phyloP scores from a whole-genome alignment of 2,329 filamentous ascomycete species.

The Myrmaecium sp. region DNA sequence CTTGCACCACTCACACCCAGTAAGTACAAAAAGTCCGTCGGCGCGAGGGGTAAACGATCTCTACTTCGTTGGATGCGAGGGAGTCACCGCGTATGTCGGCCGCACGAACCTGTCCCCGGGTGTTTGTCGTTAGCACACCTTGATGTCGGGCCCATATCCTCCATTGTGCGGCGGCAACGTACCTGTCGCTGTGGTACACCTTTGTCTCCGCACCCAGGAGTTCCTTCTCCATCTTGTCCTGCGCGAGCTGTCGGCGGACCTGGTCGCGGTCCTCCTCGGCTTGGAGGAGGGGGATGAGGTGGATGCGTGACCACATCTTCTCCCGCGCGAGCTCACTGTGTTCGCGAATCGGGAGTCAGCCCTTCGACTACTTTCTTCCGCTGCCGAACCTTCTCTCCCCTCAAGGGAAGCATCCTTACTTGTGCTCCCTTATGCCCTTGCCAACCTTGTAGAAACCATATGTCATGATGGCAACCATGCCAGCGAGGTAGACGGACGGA shows the following conservation, averaged over 20 bases:
- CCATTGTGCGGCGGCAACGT: conserved; percentile 19
- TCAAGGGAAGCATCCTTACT: conserved; percentile 40
- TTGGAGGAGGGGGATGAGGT: conserved; percentile 84
- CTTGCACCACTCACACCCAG: too few relatives aligned
- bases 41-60: too few relatives aligned
- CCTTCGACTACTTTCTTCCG: not conserved
- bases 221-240: conserved; percentile 80
- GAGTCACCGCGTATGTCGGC: conserved; percentile 61
- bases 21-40: too few relatives aligned
- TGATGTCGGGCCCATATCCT: not conserved
- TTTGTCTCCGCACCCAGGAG: conserved; percentile 68
- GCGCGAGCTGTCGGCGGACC: conserved; percentile 70
- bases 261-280: conserved; percentile 95
- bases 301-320: conserved; percentile 95
- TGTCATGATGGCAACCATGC: conserved; percentile 60
- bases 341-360: not conserved
- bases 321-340: conserved; percentile 79
- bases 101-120: conserved; percentile 37
- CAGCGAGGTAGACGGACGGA: conserved; percentile 61
- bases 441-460: conserved; percentile 84
- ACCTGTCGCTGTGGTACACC: conserved; percentile 83
- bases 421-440: conserved; percentile 72
- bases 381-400: not conserved
- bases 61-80: too few relatives aligned
- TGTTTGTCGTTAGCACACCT: conserved; percentile 6